These are phyloP conservation scores for Crucibulum laeve DNA, from an alignment of 768 basidiomycete genomes.

Conservation along the genomic window DNA sequence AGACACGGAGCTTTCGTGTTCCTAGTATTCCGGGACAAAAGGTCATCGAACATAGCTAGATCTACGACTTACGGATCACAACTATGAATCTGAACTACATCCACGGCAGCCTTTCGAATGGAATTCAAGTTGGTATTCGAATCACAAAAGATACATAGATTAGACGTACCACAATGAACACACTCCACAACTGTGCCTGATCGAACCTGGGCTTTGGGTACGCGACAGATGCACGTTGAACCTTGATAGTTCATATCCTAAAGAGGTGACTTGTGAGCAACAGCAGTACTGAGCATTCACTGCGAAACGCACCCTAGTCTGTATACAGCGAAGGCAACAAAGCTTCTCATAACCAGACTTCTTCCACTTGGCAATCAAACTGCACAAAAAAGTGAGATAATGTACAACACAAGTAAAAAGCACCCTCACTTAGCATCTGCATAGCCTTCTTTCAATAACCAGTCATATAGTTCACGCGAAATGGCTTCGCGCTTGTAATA, in stretches of 20 bases:
- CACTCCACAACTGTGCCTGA: conserved; percentile 92
- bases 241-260: conserved; percentile 99
- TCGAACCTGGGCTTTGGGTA: conserved; percentile 91
- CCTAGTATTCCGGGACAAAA: no score
- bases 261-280: neutral
- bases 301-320: conserved; percentile 65
- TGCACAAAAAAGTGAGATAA: conserved; percentile 23
- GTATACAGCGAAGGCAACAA: conserved; percentile 95
- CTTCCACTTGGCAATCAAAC: conserved; percentile 99
- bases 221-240: conserved; percentile 95
- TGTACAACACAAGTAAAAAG: conserved; percentile 1
- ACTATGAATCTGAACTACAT: conserved; percentile 82
- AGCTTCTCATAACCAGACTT: conserved; percentile 98
- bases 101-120: conserved; percentile 70
- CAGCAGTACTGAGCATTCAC: conserved; percentile 1
- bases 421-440: conserved; percentile 85
- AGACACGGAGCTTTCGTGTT: no score
- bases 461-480: conserved; percentile 90
- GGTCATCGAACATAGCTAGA: neutral
- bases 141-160: conserved; percentile 3
- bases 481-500: conserved; percentile 99
- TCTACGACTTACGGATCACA: neutral
- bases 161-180: conserved; percentile 85
- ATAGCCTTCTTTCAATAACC: conserved; percentile 96
- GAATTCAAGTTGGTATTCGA: neutral